Evolutionary conservation across 1,284 basidiomycete species (phyloP).

Genomic region (Cutaneotrichosporon sp.): DNA sequence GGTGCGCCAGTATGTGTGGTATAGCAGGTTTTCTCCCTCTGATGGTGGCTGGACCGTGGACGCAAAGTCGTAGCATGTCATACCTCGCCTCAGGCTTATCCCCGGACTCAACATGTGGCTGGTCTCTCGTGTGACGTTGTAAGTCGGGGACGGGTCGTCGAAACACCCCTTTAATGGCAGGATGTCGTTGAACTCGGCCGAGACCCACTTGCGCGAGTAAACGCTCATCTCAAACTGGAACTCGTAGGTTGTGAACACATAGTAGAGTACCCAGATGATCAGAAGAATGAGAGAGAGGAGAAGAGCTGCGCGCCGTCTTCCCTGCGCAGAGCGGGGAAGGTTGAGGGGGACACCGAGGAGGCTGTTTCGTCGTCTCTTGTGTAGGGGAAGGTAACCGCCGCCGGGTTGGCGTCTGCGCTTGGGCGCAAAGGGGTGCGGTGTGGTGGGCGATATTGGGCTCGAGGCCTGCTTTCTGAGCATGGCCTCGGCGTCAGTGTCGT

Average conservation of each 20-base stretch:
- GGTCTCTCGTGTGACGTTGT: slow-evolving; percentile 63
- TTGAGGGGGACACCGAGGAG: no score
- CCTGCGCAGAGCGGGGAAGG: background rate
- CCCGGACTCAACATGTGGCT: slow-evolving; percentile 71
- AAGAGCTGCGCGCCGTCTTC: background rate
- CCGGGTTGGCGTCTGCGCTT: no score
- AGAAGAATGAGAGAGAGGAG: background rate
- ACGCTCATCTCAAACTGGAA: slow-evolving; percentile 76
- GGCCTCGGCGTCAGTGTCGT: no score
- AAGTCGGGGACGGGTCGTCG: slow-evolving; percentile 60
- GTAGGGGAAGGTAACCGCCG: no score
- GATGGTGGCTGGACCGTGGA: slow-evolving; percentile 61
- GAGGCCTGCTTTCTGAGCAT: no score
- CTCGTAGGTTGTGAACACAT: slow-evolving; percentile 65
- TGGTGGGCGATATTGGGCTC: no score
- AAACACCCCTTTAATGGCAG: slow-evolving; percentile 68
- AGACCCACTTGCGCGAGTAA: slow-evolving; percentile 72
- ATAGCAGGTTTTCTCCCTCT: slow-evolving; percentile 59
- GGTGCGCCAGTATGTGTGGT: slow-evolving; percentile 85
- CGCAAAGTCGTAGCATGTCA: slow-evolving; percentile 86
- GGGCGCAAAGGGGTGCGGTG: no score
- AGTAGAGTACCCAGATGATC: slow-evolving; percentile 43
- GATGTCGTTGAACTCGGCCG: slow-evolving; percentile 60
- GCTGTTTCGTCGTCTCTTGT: no score
- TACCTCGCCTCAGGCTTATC: slow-evolving; percentile 67